Percentiles rank a stretch among this genome's conserved stretches.
Conservation (phyloP, 768 basidiomycete species). For the Pulveroboletus ravenelii region DNA sequence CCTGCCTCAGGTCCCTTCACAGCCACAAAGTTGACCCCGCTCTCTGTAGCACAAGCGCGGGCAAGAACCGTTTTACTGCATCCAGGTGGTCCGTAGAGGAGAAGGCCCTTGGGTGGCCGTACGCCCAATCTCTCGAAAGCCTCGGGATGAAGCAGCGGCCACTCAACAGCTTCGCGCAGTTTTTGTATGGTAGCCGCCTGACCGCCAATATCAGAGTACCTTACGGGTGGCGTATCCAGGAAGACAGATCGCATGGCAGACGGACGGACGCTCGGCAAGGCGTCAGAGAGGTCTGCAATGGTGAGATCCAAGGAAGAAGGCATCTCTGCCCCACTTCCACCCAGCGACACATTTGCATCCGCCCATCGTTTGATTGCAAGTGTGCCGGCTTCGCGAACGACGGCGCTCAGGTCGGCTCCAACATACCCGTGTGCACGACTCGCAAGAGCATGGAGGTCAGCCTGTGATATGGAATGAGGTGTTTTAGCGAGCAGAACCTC, state of each 20-base stretch:
- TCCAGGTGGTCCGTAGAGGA: constrained; percentile 95
- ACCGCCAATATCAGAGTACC: constrained; percentile 88
- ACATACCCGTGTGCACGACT: constrained; percentile 91
- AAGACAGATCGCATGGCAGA: constrained; percentile 94
- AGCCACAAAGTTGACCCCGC: constrained; percentile 92
- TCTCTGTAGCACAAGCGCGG: constrained; percentile 88
- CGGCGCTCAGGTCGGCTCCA: constrained; percentile 89
- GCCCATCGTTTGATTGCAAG: constrained; percentile 85
- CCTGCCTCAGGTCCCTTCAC: constrained; percentile 95
- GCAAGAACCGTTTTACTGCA: constrained; percentile 95
- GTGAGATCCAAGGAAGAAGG: constrained; percentile 40
- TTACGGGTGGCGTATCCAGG: constrained; percentile 76
- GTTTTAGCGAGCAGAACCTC: constrained; percentile 78
- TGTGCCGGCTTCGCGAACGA: constrained; percentile 91
- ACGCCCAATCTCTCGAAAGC: constrained; percentile 86
- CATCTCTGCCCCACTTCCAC: constrained; percentile 3
- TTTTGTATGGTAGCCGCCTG: constrained; percentile 78
- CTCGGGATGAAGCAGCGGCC: constrained; percentile 86
- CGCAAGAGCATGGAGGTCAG: constrained; percentile 63
- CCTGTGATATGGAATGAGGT: constrained; percentile 62
- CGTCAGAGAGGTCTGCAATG: constrained; percentile 57
- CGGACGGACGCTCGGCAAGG: constrained; percentile 78
- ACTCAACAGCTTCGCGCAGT: constrained; percentile 87
- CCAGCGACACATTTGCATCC: constrained; percentile 17
- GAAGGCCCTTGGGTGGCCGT: constrained; percentile 79